These are phyloP conservation scores for Candida parachauliodes DNA, from an alignment of 805 yeast species.

Conservation along the genomic window DNA sequence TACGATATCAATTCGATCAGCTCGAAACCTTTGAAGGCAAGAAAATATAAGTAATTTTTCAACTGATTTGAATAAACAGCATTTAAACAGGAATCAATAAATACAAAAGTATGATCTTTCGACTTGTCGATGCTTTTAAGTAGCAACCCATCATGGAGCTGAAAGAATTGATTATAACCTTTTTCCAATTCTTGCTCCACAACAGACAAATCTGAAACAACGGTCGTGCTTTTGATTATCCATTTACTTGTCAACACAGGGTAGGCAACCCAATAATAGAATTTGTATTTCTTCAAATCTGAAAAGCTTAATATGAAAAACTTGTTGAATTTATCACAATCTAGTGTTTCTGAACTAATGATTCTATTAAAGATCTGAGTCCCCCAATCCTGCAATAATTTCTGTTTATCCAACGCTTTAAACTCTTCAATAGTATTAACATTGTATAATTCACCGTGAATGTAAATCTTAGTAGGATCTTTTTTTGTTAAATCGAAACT, in stretches of 20 bases:
- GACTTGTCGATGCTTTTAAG: neutral
- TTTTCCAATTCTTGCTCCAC: neutral
- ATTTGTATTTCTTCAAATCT: conserved; percentile 84
- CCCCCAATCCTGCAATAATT: conserved; percentile 46
- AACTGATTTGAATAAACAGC: conserved; percentile 48
- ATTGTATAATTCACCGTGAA: conserved; percentile 45
- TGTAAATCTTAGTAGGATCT: conserved; percentile 14
- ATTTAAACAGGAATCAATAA: conserved; percentile 29
- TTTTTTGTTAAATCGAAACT: conserved; percentile 21
- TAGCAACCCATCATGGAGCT: conserved; percentile 10
- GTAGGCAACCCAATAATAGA: conserved; percentile 84
- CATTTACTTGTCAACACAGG: conserved; percentile 63
- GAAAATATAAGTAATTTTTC: conserved; percentile 53
- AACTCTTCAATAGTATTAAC: conserved; percentile 87
- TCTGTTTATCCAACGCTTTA: conserved; percentile 60
- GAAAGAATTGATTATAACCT: conserved; percentile 12
- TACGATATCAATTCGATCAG: conserved; percentile 21
- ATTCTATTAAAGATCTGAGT: conserved; percentile 16
- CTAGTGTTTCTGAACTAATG: conserved; percentile 28
- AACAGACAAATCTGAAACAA: neutral
- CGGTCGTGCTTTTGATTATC: conserved; percentile 20
- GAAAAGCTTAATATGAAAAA: conserved; percentile 60
- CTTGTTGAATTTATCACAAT: conserved; percentile 30
- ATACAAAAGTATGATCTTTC: conserved; percentile 19
- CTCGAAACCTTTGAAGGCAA: conserved; percentile 28